A percentile compares a stretch with the other conserved stretches of the same genome.
Conservation (phyloP, 352 stramenopile genomes). For the Plasmopara viticola region DNA sequence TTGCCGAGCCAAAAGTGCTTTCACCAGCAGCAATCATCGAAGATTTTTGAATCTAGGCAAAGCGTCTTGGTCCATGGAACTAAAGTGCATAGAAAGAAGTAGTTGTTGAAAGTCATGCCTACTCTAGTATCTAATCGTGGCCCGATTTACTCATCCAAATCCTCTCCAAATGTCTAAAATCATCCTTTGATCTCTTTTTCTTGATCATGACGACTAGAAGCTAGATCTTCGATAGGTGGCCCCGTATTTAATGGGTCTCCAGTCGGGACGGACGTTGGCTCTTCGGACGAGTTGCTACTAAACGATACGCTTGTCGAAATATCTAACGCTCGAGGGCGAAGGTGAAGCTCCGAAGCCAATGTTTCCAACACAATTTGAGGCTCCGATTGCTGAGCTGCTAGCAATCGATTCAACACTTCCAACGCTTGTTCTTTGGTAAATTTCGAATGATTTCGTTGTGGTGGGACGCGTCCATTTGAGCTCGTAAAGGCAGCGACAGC, state of each 20-base stretch:
- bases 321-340: constrained; percentile 19
- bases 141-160: too few relatives aligned
- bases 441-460: constrained; percentile 26
- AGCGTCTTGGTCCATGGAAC: too few relatives aligned
- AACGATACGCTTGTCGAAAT: constrained; percentile 27
- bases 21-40: too few relatives aligned
- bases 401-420: constrained; percentile 25
- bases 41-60: too few relatives aligned
- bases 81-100: too few relatives aligned
- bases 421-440: constrained; percentile 43
- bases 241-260: background rate
- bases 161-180: too few relatives aligned
- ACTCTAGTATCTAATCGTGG: too few relatives aligned
- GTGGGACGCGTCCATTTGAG: constrained; percentile 32
- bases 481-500: constrained; percentile 53
- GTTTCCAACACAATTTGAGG: constrained; percentile 26
- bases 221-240: background rate
- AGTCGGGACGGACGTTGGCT: background rate
- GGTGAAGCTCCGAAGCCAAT: constrained; percentile 18
- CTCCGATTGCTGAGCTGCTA: constrained; percentile 18
- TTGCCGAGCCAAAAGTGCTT: too few relatives aligned
- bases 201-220: too few relatives aligned
- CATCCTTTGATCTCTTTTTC: too few relatives aligned
- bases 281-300: constrained; percentile 8
- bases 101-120: too few relatives aligned